Base-by-base conservation (phyloP, 2,329 filamentous ascomycete genomes). In the Colletotrichum eremochloae region DNA sequence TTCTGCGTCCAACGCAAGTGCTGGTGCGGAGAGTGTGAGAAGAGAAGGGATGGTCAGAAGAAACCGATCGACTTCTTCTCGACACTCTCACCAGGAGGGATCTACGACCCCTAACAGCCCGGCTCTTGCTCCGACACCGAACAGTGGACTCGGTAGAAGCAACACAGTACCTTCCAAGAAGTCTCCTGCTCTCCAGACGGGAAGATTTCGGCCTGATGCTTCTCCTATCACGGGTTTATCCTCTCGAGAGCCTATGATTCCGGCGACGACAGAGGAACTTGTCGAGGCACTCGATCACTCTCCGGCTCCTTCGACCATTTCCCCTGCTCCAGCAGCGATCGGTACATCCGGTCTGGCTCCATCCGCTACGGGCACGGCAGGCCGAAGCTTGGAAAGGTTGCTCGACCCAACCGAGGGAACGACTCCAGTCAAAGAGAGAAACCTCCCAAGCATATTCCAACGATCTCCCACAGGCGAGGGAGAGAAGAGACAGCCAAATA, bases 121-220 rank as follows among this genome's bases (percentile, higher is more conserved):
- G 15, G 85, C 85, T 5, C 81, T 87, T 67, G 83, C 83, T 3
- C 81, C 86, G 36, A 87, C 88, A 1, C 87, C 92, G 0, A 87
- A 87, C 1, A 85, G 90, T 57, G 85, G 87, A 20, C 79, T 91
- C 24, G 85, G 82, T 52, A 86, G 89, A 70, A 98, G 96, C 83
- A 98, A 98, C 79, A 99, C 96, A 3, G 87, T 98, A 18, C 96
- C 96, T 0, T 96, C 96, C 0, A 97, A 97, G 79, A 92, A 93
- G 80, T 96, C 94, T 0, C 94, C 94, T 9, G 90, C 90, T 11
- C 82, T 95, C 55, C 86, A 89, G 52, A 88, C 91, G 1, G 88
- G 89, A 7, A 88, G 93, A n/a, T 93, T 95, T 76, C 81, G 82
- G 76, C 62, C 77, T 75, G 64, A 74, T 74, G 33, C 80, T 75